Conservation (phyloP, 169 alveolate species). For the Plasmodium sp. region DNA sequence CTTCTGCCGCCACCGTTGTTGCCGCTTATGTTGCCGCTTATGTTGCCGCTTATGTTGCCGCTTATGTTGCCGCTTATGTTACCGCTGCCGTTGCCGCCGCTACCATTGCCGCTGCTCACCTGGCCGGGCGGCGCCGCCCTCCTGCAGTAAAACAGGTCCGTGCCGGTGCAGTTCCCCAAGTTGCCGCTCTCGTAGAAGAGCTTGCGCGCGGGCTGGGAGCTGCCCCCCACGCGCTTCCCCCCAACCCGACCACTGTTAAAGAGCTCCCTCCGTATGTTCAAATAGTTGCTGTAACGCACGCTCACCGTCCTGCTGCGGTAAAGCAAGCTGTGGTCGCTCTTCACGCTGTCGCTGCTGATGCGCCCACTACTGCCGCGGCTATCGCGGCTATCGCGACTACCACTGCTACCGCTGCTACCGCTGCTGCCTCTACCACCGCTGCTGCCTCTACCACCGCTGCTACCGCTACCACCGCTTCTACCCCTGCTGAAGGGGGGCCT, state of each 20-base stretch:
- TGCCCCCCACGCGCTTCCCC: not conserved
- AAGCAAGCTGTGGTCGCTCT: constrained; percentile 14
- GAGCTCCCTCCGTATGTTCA: constrained; percentile 6
- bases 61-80: too few species aligned
- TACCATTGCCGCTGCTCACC: not conserved
- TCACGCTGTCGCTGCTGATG: constrained; percentile 3
- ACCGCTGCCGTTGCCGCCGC: not conserved
- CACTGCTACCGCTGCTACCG: not conserved
- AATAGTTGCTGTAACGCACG: constrained; percentile 15
- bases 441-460: not conserved
- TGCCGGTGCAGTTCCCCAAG: constrained; percentile 18
- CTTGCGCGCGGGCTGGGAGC: not conserved
- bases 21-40: too few species aligned
- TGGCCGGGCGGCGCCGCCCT: not conserved
- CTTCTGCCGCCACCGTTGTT: too few species aligned
- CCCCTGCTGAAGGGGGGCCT: not conserved
- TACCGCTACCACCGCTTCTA: not conserved
- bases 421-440: not conserved
- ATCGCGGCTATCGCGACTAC: not conserved
- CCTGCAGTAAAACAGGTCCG: constrained; percentile 26
- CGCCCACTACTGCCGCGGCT: not conserved
- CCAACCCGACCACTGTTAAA: not conserved
- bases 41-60: too few species aligned
- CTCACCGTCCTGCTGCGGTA: not conserved
- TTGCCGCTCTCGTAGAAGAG: constrained; percentile 26